Percentiles rank a stretch among this genome's conserved stretches.
These are phyloP conservation scores for Scenedesmus sp. DNA, from an alignment of 163 green algal genomes.

Conservation along the genomic window DNA sequence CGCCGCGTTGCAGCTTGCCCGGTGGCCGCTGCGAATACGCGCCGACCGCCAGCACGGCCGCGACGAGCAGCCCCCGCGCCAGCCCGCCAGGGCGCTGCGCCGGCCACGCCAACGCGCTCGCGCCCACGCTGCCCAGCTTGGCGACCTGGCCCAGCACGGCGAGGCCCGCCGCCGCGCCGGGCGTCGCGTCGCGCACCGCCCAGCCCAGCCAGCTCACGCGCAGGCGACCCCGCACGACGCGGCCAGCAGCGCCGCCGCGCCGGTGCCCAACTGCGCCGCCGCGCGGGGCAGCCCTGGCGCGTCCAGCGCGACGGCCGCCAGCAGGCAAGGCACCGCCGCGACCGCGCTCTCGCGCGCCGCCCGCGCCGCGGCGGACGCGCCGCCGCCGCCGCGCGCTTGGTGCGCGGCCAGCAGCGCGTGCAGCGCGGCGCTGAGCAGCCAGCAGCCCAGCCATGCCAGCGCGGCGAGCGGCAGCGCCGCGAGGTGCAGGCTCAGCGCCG, in stretches of 20 bases:
- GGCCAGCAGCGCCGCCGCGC: background rate
- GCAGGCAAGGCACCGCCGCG: background rate
- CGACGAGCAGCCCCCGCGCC: background rate
- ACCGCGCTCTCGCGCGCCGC: background rate
- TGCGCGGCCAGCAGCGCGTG: background rate
- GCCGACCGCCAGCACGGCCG: background rate
- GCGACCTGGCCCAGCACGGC: background rate
- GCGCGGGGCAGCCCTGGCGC: too few species aligned
- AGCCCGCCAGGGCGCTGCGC: background rate
- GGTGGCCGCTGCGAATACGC: background rate
- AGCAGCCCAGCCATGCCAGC: background rate
- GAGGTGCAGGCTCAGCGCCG: background rate
- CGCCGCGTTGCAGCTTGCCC: background rate
- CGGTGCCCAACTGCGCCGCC: background rate
- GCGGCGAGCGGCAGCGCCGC: background rate
- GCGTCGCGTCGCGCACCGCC: background rate
- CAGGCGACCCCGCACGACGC: background rate
- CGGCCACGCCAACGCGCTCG: background rate
- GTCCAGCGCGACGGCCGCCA: background rate
- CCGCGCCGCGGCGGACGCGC: too few species aligned
- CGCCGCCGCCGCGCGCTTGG: too few species aligned
- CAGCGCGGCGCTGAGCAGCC: background rate
- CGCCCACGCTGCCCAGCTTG: background rate
- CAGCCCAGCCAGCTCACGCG: background rate
- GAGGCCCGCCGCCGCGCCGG: background rate